A percentile compares a stretch with the other conserved stretches of the same genome.
Conservation (phyloP, 768 basidiomycete species). For the Russula virescens region DNA sequence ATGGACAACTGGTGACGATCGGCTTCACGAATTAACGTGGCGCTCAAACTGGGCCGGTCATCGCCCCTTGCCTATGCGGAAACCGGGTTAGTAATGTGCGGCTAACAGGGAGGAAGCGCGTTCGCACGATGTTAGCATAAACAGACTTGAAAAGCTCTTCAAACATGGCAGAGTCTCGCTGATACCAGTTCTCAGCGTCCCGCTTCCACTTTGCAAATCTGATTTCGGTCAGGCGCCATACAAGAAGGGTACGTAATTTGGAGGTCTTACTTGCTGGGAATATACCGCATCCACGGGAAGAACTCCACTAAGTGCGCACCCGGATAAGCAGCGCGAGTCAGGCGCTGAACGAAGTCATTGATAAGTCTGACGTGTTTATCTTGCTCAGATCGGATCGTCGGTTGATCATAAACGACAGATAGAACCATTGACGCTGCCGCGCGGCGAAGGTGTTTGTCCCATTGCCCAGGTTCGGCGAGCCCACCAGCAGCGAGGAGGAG, state of each 20-base stretch:
- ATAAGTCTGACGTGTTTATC: slow-evolving; percentile 26
- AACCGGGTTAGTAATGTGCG: background rate
- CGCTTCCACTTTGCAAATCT: slow-evolving; percentile 23
- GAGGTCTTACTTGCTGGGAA: slow-evolving; percentile 16
- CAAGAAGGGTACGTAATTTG: background rate
- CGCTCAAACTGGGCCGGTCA: slow-evolving; percentile 16
- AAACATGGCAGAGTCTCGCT: slow-evolving; percentile 20
- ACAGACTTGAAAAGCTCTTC: slow-evolving; percentile 14
- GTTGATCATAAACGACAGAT: slow-evolving; percentile 27
- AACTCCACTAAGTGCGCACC: slow-evolving; percentile 30
- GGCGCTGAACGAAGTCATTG: slow-evolving; percentile 27
- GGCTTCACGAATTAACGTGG: slow-evolving; percentile 14
- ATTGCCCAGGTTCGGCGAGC: slow-evolving; percentile 27
- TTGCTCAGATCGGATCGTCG: slow-evolving; percentile 20
- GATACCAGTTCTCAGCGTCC: slow-evolving; percentile 12
- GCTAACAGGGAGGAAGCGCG: background rate
- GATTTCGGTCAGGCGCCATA: background rate
- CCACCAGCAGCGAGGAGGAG: slow-evolving; percentile 30
- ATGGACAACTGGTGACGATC: slow-evolving; percentile 12
- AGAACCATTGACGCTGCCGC: slow-evolving; percentile 30
- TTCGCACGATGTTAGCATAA: slow-evolving; percentile 1
- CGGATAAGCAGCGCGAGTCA: slow-evolving; percentile 34
- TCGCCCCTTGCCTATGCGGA: slow-evolving; percentile 12
- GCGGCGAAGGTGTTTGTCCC: slow-evolving; percentile 32
- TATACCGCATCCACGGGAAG: slow-evolving; percentile 22